phyloP scores from a whole-genome alignment of 495 filamentous ascomycete genomes.

The Penicillium bovifimosum region DNA sequence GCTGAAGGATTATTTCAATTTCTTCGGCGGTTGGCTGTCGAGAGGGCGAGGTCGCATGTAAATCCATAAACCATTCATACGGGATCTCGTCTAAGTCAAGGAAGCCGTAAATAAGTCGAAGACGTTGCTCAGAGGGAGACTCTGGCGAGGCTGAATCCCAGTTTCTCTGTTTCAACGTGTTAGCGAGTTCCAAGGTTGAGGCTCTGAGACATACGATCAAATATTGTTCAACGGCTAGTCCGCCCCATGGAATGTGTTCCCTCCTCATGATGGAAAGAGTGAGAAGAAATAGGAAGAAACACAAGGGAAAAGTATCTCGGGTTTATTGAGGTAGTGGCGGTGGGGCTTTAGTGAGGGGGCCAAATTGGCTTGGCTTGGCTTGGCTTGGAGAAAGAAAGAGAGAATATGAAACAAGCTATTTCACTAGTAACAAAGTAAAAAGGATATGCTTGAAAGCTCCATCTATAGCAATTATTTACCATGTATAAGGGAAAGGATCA shows the following conservation, averaged over 20 bases:
- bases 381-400: neutral
- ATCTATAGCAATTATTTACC: neutral
- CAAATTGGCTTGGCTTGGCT: neutral
- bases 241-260: neutral
- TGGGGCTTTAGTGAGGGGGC: slow-evolving; percentile 1
- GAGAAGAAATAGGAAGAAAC: slow-evolving; percentile 1
- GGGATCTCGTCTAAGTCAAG: neutral
- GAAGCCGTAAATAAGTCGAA: neutral
- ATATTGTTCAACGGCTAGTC: neutral
- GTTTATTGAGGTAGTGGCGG: slow-evolving; percentile 1
- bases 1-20: neutral
- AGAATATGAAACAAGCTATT: neutral
- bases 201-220: neutral
- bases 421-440: neutral
- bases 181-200: slow-evolving; percentile 2
- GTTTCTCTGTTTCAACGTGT: neutral
- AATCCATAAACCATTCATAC: neutral
- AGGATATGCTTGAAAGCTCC: neutral
- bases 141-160: neutral
- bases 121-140: neutral
- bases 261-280: neutral
- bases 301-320: slow-evolving; percentile 1
- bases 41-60: neutral
- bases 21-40: neutral
- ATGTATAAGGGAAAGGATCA: neutral